phyloP scores from a whole-genome alignment of 1,139 yeast genomes.

The Debaryomyces coudertii region DNA sequence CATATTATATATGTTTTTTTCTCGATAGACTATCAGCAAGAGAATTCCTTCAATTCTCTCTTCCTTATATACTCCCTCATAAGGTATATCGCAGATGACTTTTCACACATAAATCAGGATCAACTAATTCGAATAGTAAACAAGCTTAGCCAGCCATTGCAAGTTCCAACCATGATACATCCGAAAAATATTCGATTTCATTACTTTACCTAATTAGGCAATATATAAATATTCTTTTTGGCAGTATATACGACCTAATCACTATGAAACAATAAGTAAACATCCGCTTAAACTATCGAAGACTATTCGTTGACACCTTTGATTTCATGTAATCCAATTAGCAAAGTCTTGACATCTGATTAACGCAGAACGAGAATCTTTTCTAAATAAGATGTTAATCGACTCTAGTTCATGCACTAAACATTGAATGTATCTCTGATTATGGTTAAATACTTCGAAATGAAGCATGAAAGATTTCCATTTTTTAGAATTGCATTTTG shows the following conservation, averaged over 20 bases:
- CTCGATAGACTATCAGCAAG: neutral
- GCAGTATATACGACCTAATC: neutral
- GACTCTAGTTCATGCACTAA: constrained; percentile 17
- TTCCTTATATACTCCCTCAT: neutral
- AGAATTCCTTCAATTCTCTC: neutral
- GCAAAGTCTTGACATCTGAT: constrained; percentile 20
- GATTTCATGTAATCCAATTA: constrained; percentile 10
- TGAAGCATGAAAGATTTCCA: constrained; percentile 7
- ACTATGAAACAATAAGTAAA: neutral
- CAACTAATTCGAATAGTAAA: constrained; percentile 4
- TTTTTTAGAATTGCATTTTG: constrained; percentile 10
- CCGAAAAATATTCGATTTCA: constrained; percentile 8
- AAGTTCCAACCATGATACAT: constrained; percentile 4
- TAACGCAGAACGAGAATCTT: constrained; percentile 15
- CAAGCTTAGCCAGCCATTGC: constrained; percentile 8
- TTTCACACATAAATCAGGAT: neutral
- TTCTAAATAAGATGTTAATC: constrained; percentile 12
- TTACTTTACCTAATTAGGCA: constrained; percentile 20
- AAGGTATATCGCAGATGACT: neutral
- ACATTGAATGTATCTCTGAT: constrained; percentile 17
- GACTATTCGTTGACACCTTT: neutral
- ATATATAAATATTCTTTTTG: constrained; percentile 12
- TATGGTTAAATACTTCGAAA: constrained; percentile 8
- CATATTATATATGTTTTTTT: constrained; percentile 13
- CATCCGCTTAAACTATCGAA: neutral